A percentile compares a stretch with the other conserved stretches of the same genome.
Conservation (phyloP, 805 yeast species). For the Pichia gijzeniarum region DNA sequence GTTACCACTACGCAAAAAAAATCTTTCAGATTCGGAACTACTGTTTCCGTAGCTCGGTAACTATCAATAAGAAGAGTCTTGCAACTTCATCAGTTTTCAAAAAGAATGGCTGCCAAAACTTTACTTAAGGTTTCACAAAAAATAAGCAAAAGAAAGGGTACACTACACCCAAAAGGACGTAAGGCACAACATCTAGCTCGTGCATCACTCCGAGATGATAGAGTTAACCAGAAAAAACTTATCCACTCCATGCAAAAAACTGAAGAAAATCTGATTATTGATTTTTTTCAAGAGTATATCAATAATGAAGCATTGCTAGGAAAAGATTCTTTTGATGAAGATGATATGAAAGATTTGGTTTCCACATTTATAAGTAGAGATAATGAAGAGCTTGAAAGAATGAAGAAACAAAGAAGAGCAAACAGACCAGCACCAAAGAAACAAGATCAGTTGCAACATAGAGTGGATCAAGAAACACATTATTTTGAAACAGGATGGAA, state of each 20-base stretch:
- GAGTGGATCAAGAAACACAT: constrained; percentile 51
- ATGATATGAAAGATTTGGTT: constrained; percentile 56
- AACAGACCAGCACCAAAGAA: constrained; percentile 77
- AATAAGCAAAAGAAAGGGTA: constrained; percentile 46
- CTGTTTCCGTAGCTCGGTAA: too few relatives aligned
- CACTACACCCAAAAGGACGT: constrained; percentile 82
- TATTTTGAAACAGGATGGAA: constrained; percentile 62
- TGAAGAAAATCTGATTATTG: constrained; percentile 51
- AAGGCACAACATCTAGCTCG: constrained; percentile 77
- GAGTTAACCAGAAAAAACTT: constrained; percentile 53
- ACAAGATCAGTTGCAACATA: constrained; percentile 61
- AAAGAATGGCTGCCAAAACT: constrained; percentile 40
- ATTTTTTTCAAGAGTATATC: constrained; percentile 56
- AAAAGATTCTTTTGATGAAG: constrained; percentile 41
- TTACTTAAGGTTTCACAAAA: constrained; percentile 59
- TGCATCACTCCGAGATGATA: constrained; percentile 81
- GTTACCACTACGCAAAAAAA: background rate
- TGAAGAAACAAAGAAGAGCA: constrained; percentile 63
- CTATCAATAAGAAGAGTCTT: too few relatives aligned
- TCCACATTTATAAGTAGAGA: constrained; percentile 60
- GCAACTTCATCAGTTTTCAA: too few relatives aligned
- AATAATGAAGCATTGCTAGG: constrained; percentile 28
- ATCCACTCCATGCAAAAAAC: constrained; percentile 53
- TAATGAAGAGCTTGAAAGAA: constrained; percentile 64
- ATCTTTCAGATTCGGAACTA: background rate